A percentile compares a stretch with the other conserved stretches of the same genome.
Evolutionary conservation across 108 stramenopile species (phyloP).

Genomic region (Mediolabrus comicus): DNA sequence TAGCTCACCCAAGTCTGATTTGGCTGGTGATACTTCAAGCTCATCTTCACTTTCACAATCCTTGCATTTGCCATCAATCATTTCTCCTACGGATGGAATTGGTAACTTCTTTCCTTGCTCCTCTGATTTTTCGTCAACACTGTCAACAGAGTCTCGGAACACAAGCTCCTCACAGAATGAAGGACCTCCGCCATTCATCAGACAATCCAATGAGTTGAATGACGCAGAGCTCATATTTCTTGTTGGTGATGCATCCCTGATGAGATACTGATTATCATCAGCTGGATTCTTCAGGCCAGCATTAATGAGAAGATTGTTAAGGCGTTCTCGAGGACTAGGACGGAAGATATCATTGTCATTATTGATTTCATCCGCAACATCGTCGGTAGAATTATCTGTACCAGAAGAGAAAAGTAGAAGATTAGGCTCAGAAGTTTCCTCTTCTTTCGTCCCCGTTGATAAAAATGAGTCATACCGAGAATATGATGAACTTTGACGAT

Average conservation of each 20-base stretch:
- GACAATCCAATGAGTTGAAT: slow-evolving; percentile 22
- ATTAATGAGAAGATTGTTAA: slow-evolving; percentile 33
- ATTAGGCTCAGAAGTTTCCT: background rate
- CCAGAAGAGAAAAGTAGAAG: background rate
- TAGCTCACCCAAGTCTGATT: slow-evolving; percentile 39
- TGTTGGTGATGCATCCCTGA: slow-evolving; percentile 15
- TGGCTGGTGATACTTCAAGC: slow-evolving; percentile 28
- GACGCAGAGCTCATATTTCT: slow-evolving; percentile 8
- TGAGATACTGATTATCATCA: background rate
- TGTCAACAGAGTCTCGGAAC: slow-evolving; percentile 26
- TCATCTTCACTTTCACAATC: slow-evolving; percentile 4
- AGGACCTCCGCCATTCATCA: slow-evolving; percentile 42
- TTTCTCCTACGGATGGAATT: background rate
- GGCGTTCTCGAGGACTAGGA: slow-evolving; percentile 10
- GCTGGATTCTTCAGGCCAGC: slow-evolving; percentile 22
- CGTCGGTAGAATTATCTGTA: slow-evolving; percentile 4
- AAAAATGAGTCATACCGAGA: slow-evolving; percentile 41
- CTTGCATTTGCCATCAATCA: background rate
- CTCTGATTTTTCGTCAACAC: background rate
- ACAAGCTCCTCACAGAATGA: slow-evolving; percentile 26
- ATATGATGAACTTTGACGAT: slow-evolving; percentile 26
- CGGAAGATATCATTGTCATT: slow-evolving; percentile 33
- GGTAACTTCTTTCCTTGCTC: background rate
- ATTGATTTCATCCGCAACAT: background rate
- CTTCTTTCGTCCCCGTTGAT: background rate